A percentile compares a stretch with the other conserved stretches of the same genome.
phyloP scores from a whole-genome alignment of 176 grass and related monocot species.

The Zoysia pacifica region DNA sequence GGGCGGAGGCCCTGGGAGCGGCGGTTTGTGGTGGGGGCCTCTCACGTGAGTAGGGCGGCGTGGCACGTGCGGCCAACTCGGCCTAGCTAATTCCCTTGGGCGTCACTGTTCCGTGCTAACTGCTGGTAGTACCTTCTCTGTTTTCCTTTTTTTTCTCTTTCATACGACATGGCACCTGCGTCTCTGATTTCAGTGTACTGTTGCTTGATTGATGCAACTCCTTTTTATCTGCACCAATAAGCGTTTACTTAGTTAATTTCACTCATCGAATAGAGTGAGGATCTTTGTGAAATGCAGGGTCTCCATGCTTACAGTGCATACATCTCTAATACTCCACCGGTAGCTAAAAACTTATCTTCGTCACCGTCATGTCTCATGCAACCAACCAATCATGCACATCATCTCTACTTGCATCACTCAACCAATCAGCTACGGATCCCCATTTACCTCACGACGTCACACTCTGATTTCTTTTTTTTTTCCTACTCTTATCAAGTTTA shows the following conservation, averaged over 20 bases:
- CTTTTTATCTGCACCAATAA: neutral
- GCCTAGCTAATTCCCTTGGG: neutral
- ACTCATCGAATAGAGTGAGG: no score
- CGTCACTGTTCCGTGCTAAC: constrained; percentile 19
- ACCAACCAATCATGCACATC: neutral
- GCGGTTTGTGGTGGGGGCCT: constrained; percentile 39
- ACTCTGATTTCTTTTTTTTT: no score
- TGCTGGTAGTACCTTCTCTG: constrained; percentile 1
- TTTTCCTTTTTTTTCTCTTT: neutral
- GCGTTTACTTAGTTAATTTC: no score
- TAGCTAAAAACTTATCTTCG: neutral
- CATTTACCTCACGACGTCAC: neutral
- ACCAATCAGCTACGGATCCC: neutral
- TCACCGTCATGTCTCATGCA: neutral
- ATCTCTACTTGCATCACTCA: constrained; percentile 4
- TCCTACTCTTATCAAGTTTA: neutral
- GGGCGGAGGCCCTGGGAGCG: constrained; percentile 25
- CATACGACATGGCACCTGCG: constrained; percentile 13
- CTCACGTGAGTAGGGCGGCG: constrained; percentile 39
- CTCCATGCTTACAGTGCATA: no score
- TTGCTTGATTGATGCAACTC: neutral
- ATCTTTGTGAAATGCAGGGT: no score
- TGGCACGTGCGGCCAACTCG: constrained; percentile 47
- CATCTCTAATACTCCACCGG: no score
- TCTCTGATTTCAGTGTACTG: constrained; percentile 16